These are phyloP conservation scores for Leccinum arenicola DNA, from an alignment of 768 basidiomycete genomes.

Conservation along the genomic window DNA sequence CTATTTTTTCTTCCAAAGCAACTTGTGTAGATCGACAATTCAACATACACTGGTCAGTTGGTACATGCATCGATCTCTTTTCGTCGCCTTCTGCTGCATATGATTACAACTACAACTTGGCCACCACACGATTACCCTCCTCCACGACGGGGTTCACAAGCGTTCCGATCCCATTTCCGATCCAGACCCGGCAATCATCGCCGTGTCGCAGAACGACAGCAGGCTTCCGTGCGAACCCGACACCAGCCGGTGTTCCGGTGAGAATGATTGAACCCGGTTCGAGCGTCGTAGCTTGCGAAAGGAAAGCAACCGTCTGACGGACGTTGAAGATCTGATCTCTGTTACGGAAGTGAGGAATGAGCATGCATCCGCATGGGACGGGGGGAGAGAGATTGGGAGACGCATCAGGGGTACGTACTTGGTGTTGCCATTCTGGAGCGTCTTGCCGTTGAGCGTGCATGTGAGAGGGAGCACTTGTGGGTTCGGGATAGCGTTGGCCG, in stretches of 20 bases:
- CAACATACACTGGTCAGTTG: neutral
- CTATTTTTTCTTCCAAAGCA: neutral
- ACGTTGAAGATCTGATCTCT: slow-evolving; percentile 84
- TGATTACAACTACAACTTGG: slow-evolving; percentile 34
- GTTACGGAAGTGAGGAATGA: neutral
- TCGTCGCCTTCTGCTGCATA: neutral
- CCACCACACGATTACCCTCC: slow-evolving; percentile 41
- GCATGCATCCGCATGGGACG: no score
- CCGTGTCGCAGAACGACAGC: slow-evolving; percentile 69
- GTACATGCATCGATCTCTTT: neutral
- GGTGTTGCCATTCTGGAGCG: slow-evolving; percentile 77
- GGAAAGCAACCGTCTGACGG: slow-evolving; percentile 71
- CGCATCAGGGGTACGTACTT: slow-evolving; percentile 38
- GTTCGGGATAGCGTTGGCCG: slow-evolving; percentile 58
- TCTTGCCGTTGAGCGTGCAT: slow-evolving; percentile 61
- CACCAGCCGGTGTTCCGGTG: slow-evolving; percentile 80
- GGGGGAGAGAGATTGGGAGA: no score
- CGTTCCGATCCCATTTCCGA: slow-evolving; percentile 75
- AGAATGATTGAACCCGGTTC: slow-evolving; percentile 79
- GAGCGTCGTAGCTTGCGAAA: slow-evolving; percentile 83
- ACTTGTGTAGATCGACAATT: neutral
- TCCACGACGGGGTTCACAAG: slow-evolving; percentile 77
- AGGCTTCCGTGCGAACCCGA: slow-evolving; percentile 75
- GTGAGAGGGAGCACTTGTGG: slow-evolving; percentile 64
- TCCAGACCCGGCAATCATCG: slow-evolving; percentile 65